Evolutionary conservation across 306 rosid genomes (phyloP).

Genomic region (Vigna mungo): DNA sequence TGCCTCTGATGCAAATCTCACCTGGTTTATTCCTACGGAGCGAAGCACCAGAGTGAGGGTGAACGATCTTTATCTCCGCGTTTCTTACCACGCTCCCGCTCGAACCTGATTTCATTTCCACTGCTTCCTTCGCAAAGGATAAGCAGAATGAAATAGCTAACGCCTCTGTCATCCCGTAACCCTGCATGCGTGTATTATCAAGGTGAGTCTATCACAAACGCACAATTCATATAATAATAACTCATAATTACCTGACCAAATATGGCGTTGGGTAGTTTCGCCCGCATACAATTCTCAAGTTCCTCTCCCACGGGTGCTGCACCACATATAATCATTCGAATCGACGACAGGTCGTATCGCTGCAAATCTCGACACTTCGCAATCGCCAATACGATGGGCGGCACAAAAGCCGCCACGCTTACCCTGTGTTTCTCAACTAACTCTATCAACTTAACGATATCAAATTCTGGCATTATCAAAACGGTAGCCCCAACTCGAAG

Average conservation of each 20-base stretch:
- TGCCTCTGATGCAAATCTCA: conserved; percentile 77
- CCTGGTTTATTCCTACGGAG: conserved; percentile 68
- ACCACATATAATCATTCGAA: conserved; percentile 64
- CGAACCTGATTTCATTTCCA: conserved; percentile 64
- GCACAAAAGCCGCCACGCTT: conserved; percentile 69
- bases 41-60: conserved; percentile 56
- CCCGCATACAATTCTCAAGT: conserved; percentile 68
- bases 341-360: conserved; percentile 66
- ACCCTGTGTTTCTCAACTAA: conserved; percentile 55
- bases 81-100: conserved; percentile 80
- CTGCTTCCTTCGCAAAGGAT: conserved; percentile 68
- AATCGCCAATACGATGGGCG: conserved; percentile 71
- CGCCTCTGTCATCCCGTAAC: conserved; percentile 64
- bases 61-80: conserved; percentile 70
- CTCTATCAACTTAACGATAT: conserved; percentile 50
- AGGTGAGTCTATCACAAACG: no score
- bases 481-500: conserved; percentile 74
- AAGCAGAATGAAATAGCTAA: conserved; percentile 57
- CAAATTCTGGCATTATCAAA: conserved; percentile 68
- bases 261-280: conserved; percentile 66
- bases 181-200: conserved; percentile 43
- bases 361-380: conserved; percentile 54
- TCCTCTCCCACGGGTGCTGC: conserved; percentile 86
- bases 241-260: conserved; percentile 64
- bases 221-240: no score